Conservation (phyloP, 768 basidiomycete species). For the Tricholoma furcatifolium region DNA sequence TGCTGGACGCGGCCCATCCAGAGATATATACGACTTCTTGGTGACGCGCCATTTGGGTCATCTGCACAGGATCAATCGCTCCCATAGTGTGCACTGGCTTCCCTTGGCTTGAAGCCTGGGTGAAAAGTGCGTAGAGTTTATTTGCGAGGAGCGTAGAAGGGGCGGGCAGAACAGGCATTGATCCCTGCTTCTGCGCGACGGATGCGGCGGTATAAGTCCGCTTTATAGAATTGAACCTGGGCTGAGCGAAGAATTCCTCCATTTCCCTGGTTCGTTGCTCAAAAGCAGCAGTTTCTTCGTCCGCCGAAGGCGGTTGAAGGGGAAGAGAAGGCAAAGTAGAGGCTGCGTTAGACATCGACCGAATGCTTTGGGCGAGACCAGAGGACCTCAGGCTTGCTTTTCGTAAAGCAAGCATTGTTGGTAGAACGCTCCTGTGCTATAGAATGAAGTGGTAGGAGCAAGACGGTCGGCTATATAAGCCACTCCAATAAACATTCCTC, state of each 20-base stretch:
- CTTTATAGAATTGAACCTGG: constrained; percentile 71
- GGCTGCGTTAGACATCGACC: constrained; percentile 42
- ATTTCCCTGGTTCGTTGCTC: constrained; percentile 61
- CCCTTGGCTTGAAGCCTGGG: constrained; percentile 57
- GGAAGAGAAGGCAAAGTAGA: constrained; percentile 42
- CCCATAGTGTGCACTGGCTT: constrained; percentile 89
- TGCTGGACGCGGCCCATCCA: constrained; percentile 87
- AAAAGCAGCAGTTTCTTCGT: constrained; percentile 60
- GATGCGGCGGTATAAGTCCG: constrained; percentile 79
- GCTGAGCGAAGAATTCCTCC: constrained; percentile 68
- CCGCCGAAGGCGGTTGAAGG: constrained; percentile 53
- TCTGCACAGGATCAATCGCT: constrained; percentile 90
- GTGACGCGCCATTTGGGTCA: constrained; percentile 90
- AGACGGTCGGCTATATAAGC: neutral
- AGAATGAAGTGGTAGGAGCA: no score
- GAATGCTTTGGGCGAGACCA: constrained; percentile 23
- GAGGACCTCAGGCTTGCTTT: constrained; percentile 22
- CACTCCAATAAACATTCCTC: no score
- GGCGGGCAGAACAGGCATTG: constrained; percentile 73
- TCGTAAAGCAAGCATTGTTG: constrained; percentile 29
- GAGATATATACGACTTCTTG: constrained; percentile 91
- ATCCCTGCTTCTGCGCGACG: constrained; percentile 89
- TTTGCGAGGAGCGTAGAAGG: constrained; percentile 79
- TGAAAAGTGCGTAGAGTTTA: constrained; percentile 76
- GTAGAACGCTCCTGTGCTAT: neutral